Conservation (phyloP, 2,329 filamentous ascomycete genomes). For the Rosellinia necatrix region DNA sequence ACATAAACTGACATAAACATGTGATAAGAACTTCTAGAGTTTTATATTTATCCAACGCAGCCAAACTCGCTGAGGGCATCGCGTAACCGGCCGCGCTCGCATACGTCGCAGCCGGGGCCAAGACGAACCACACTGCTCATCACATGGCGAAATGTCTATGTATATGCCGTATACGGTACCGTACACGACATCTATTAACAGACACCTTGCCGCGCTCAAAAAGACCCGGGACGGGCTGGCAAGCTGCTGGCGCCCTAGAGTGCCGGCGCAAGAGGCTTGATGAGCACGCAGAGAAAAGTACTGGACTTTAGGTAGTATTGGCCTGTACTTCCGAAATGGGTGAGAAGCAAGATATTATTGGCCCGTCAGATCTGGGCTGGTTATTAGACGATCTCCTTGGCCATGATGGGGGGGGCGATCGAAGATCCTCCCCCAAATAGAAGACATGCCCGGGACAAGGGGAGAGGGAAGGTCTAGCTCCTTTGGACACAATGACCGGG, state of each 20-base stretch:
- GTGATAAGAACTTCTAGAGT: too few species aligned
- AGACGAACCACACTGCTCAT: conserved; percentile 13
- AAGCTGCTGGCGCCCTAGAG: neutral
- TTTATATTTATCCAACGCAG: too few species aligned
- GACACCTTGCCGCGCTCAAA: neutral
- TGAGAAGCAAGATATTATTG: conserved; percentile 20
- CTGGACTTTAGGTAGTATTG: conserved; percentile 4
- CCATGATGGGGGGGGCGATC: conserved; percentile 12
- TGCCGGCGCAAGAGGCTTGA: neutral
- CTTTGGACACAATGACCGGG: conserved; percentile 7
- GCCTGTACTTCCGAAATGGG: conserved; percentile 23
- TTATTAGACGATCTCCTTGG: conserved; percentile 26
- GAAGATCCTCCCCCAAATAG: conserved; percentile 24
- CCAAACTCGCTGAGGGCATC: too few species aligned
- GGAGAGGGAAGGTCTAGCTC: neutral
- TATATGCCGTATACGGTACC: conserved; percentile 29
- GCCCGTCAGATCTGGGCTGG: conserved; percentile 1
- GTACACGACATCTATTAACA: conserved; percentile 4
- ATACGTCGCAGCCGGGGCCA: neutral
- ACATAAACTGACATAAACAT: too few species aligned
- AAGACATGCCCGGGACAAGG: conserved; percentile 15
- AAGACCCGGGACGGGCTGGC: conserved; percentile 6
- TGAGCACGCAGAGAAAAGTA: neutral
- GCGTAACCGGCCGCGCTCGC: too few species aligned
- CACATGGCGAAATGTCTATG: conserved; percentile 24